Percentiles rank a stretch among this genome's conserved stretches.
These are phyloP conservation scores for Neurospora pannonica DNA, from an alignment of 495 filamentous ascomycete genomes.

Conservation along the genomic window DNA sequence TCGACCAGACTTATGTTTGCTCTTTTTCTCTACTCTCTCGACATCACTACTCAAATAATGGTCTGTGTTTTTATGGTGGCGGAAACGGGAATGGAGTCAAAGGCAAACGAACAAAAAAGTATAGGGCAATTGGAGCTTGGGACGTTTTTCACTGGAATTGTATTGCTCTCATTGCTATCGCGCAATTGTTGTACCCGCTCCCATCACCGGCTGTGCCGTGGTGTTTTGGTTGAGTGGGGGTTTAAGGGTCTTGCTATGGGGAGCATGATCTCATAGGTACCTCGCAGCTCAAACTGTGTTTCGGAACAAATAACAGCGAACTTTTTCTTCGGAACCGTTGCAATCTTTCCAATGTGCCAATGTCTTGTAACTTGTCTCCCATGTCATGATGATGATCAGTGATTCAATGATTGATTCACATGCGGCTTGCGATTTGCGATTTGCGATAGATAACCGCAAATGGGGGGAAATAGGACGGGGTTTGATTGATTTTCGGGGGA, in stretches of 20 bases:
- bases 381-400: background rate
- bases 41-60: conserved; percentile 1
- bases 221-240: background rate
- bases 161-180: background rate
- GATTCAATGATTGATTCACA: background rate
- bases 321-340: background rate
- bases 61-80: background rate
- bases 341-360: background rate
- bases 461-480: background rate
- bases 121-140: background rate
- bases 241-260: background rate
- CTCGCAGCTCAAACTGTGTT: background rate
- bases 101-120: background rate
- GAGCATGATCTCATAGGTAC: background rate
- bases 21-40: background rate
- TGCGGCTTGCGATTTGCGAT: background rate
- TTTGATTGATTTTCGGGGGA: background rate
- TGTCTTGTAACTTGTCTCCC: background rate
- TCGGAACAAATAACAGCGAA: background rate
- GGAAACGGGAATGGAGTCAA: background rate
- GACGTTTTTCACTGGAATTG: background rate
- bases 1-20: background rate
- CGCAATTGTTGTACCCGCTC: background rate
- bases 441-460: background rate
- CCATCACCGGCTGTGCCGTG: background rate